These are phyloP conservation scores for Candida sonorensis DNA, from an alignment of 805 yeast species.

Conservation along the genomic window DNA sequence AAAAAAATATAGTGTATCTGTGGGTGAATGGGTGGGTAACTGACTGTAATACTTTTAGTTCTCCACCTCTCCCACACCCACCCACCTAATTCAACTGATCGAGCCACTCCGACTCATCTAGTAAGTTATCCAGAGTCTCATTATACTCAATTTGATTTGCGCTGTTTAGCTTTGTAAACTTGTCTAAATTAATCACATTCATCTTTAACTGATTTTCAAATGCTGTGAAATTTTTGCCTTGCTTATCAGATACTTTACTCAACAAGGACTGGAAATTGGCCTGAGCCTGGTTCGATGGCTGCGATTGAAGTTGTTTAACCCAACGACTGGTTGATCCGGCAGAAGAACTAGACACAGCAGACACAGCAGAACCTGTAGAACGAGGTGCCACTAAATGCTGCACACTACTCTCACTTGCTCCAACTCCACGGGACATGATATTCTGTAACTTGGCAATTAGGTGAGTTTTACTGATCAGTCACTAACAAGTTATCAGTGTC, in stretches of 20 bases:
- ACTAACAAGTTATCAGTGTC: too few relatives aligned
- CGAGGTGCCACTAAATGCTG: too few relatives aligned
- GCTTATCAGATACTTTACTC: constrained; percentile 9
- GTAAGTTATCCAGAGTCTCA: constrained; percentile 3
- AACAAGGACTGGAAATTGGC: constrained; percentile 5
- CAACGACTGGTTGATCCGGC: constrained; percentile 6
- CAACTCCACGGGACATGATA: too few relatives aligned
- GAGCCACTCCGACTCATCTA: constrained; percentile 13
- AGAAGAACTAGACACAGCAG: background rate
- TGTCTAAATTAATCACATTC: constrained; percentile 8
- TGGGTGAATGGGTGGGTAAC: background rate
- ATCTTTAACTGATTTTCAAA: constrained; percentile 14
- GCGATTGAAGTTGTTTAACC: constrained; percentile 10
- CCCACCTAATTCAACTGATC: too few relatives aligned
- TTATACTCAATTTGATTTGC: constrained; percentile 1
- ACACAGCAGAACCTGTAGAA: background rate
- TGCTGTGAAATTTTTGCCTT: constrained; percentile 9
- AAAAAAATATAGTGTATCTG: too few relatives aligned
- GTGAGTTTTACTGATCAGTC: too few relatives aligned
- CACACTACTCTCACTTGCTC: too few relatives aligned
- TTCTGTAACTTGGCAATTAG: too few relatives aligned
- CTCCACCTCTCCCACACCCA: too few relatives aligned
- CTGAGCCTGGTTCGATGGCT: constrained; percentile 5
- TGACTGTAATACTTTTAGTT: too few relatives aligned
- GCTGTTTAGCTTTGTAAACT: constrained; percentile 1